Evolutionary conservation across 1,284 basidiomycete species (phyloP), one percentile per base, ranked within the genome.

Genomic region (Fomitopsis palustris): DNA sequence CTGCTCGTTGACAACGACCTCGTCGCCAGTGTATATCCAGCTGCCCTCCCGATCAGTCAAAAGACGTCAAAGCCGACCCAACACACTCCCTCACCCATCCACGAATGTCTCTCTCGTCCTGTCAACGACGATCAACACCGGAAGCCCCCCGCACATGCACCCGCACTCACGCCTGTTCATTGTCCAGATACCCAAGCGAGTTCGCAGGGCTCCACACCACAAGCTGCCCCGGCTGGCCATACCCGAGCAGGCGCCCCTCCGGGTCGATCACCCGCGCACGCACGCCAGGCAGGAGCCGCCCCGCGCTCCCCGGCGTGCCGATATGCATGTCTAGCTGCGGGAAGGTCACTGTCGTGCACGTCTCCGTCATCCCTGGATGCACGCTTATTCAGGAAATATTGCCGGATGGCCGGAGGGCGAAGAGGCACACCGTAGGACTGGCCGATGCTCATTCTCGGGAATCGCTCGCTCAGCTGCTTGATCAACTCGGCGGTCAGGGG

Each of bases 401-500:
- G 12, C 7, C 2, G 19, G 12, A 8, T 9, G 19, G 1, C 8
- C 8, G 1, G 19, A 8, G 1, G 8, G n/a, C 17, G 19, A 52
- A 12, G 10, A 17, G 14, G 57, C 62, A 23, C 8, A 78, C 86
- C 86, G 66, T 86, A 88, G 3, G 78, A 83, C 68, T 88, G 86
- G 1, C 84, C 84, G 47, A 88, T 80, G 52, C 78, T 75, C 1
- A 80, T 78, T 21, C 80, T 72, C 0, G 86, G 85, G 17, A 90
- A 71, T 39, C 84, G 69, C 17, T 75, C 70, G 56, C 79, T 75
- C 23, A 88, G 71, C 63, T 82, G 78, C 21, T 77, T 64, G 56
- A 80, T 82, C 19, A 87, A 74, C 64, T 88, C 88, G 19, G 78
- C 73, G 3, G 87, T 83, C 1, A 92, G 72, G 1, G 89, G 89